Percentiles rank a stretch among this genome's conserved stretches.
Conservation (phyloP, 2,329 filamentous ascomycete species). For the Verticillium nubilum region DNA sequence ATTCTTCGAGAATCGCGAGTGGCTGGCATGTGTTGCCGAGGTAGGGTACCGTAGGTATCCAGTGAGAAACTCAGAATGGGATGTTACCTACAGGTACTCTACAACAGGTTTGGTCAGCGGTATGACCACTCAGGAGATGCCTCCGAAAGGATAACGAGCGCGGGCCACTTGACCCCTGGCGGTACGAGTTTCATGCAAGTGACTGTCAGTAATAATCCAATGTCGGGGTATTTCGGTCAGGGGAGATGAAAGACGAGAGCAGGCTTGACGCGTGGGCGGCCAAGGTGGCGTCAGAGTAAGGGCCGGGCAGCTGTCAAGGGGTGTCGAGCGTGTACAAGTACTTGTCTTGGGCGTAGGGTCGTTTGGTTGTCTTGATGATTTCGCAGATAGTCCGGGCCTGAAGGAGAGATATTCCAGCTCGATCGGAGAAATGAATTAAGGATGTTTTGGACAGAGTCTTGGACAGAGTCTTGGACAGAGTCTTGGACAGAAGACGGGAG, state of each 20-base stretch:
- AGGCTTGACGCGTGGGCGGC: neutral
- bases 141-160: neutral
- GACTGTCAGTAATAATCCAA: neutral
- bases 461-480: too few relatives aligned
- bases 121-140: neutral
- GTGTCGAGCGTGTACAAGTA: neutral
- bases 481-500: too few relatives aligned
- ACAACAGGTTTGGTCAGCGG: neutral
- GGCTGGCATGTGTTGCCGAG: neutral
- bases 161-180: neutral
- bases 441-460: neutral
- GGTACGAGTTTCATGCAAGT: neutral
- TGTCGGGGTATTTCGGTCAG: neutral
- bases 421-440: neutral
- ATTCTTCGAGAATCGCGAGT: neutral
- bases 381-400: neutral
- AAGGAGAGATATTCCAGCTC: too few relatives aligned
- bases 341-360: neutral
- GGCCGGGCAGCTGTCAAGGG: neutral
- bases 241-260: neutral
- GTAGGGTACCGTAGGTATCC: neutral
- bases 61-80: neutral
- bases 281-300: neutral
- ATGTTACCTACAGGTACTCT: neutral
- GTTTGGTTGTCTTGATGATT: neutral